A percentile compares a stretch with the other conserved stretches of the same genome.
Conservation (phyloP, 345 rosid genomes). For the Populus euphratica region DNA sequence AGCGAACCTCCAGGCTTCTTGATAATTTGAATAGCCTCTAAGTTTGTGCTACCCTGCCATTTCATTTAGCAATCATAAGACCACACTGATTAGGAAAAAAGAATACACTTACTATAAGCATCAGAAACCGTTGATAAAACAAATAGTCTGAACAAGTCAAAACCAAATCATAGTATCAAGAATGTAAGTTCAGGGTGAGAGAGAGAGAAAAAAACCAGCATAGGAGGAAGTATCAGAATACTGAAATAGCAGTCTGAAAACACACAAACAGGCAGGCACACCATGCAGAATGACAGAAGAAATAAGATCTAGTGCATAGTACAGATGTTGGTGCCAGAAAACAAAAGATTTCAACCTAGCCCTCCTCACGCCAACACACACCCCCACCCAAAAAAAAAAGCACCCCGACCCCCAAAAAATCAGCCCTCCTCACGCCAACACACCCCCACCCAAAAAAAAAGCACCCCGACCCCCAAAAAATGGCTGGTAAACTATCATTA, state of each 20-base stretch:
- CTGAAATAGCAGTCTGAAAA: too few species aligned
- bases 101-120: neutral
- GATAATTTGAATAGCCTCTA: conserved; percentile 90
- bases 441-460: neutral
- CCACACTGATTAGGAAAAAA: neutral
- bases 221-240: neutral
- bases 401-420: neutral
- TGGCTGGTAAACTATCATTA: neutral
- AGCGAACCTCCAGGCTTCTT: conserved; percentile 97
- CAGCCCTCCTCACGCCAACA: neutral
- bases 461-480: neutral
- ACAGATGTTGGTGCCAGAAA: too few species aligned
- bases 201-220: neutral
- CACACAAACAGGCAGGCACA: too few species aligned
- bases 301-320: too few species aligned
- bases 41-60: conserved; percentile 88
- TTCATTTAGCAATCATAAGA: neutral
- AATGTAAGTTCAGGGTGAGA: neutral
- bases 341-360: too few species aligned
- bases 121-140: too few species aligned
- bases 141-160: neutral
- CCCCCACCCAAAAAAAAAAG: neutral
- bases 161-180: neutral
- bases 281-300: too few species aligned
- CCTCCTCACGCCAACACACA: neutral